Evolutionary conservation across 176 grass and related monocot species (phyloP).

Genomic region (Oryza glaberrima): DNA sequence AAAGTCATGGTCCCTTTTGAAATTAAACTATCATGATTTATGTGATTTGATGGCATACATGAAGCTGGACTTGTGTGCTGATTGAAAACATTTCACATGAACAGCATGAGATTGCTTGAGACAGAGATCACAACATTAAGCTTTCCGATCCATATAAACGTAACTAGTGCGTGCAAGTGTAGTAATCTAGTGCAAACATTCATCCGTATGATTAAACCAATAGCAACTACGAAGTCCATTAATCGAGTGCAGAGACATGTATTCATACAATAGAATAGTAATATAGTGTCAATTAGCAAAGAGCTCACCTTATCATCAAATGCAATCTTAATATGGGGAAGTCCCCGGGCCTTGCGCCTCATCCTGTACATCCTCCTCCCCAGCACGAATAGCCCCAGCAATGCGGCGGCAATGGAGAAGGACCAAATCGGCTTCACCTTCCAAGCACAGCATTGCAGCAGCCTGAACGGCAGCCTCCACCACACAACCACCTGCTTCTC

Average conservation of each 20-base stretch:
- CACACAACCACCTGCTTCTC: slow-evolving; percentile 37
- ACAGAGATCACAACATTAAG: background rate
- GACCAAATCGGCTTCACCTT: slow-evolving; percentile 69
- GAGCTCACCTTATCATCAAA: slow-evolving; percentile 66
- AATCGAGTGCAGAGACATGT: background rate
- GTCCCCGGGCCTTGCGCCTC: slow-evolving; percentile 46
- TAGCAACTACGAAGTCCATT: background rate
- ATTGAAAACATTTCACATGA: background rate
- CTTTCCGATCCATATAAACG: background rate
- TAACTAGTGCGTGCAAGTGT: background rate
- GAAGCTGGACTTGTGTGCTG: background rate
- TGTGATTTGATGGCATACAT: background rate
- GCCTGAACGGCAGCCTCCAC: slow-evolving; percentile 62
- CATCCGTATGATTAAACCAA: background rate
- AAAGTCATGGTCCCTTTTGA: background rate
- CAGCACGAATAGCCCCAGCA: slow-evolving; percentile 57
- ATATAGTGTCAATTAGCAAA: background rate
- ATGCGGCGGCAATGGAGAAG: slow-evolving; percentile 52
- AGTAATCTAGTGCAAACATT: slow-evolving; percentile 2
- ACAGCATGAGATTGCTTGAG: background rate
- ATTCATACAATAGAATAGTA: background rate
- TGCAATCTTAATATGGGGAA: slow-evolving; percentile 57
- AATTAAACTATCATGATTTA: background rate
- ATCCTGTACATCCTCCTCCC: slow-evolving; percentile 69
- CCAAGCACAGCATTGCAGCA: slow-evolving; percentile 61